phyloP scores from a whole-genome alignment of 352 stramenopile genomes.

The Phytophthora melonis region DNA sequence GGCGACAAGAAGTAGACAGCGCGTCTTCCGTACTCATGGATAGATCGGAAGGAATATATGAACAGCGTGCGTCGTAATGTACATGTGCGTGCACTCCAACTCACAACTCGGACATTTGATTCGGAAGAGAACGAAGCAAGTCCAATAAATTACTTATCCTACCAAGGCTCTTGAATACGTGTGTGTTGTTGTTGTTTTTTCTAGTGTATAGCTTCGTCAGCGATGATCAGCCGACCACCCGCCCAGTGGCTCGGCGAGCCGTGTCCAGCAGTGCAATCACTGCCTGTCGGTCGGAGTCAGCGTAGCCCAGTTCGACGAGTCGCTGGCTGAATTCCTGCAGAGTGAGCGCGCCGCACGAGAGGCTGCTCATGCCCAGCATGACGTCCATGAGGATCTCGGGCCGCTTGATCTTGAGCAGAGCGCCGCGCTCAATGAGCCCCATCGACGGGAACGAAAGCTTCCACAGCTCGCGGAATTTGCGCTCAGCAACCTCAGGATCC shows the following conservation, averaged over 20 bases:
- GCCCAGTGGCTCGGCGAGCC: constrained; percentile 39
- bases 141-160: constrained; percentile 59
- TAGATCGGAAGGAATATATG: constrained; percentile 12
- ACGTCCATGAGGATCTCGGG: constrained; percentile 76
- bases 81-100: background rate
- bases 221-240: constrained; percentile 19
- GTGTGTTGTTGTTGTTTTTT: constrained; percentile 15
- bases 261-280: constrained; percentile 70
- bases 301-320: constrained; percentile 72
- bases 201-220: constrained; percentile 35
- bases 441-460: constrained; percentile 81
- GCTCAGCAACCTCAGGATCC: constrained; percentile 41
- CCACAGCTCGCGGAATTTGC: constrained; percentile 82
- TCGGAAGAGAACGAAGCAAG: constrained; percentile 31
- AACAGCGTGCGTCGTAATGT: constrained; percentile 3
- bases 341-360: constrained; percentile 72
- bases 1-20: constrained; percentile 34
- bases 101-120: background rate
- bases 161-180: constrained; percentile 33
- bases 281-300: constrained; percentile 59
- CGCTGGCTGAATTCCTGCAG: constrained; percentile 63
- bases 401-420: constrained; percentile 71
- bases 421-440: constrained; percentile 65
- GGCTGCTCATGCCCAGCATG: constrained; percentile 83
- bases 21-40: constrained; percentile 8